Base-by-base conservation (phyloP, 1,139 yeast species). In the Starmera stellimalicola region DNA sequence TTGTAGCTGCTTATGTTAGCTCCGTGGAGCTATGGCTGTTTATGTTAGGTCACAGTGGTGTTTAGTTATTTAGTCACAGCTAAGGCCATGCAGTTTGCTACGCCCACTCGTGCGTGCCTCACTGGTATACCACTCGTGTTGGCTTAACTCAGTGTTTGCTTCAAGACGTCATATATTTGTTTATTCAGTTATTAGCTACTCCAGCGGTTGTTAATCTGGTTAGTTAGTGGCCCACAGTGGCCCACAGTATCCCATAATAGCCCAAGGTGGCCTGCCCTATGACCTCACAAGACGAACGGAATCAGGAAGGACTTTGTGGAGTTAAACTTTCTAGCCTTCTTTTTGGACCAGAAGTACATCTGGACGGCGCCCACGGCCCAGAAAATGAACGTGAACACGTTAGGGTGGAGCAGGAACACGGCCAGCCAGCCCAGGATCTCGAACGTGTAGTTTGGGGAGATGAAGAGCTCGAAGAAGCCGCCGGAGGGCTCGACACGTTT, bases 391-490 rank as follows among this genome's bases (percentile, higher is more conserved):
- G 88, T 70, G 22, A 88, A 68, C 75, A 91, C 68, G 57, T 87
- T 85, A 38, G 88, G 84, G 35, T 78, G 76, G 48, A 85, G 62
- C 12, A 84, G 40, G 11, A 88, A 72, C 47, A 78, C 73, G 20
- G 70, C 63, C 2, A 79, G 53, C 94, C 95, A 88, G 3, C 77
- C 65, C 49, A 80, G 60, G 30, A 74, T 63, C 62, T 91, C 98
- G 57, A 87, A 91, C 45, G 85, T 80, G 59, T 91, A 91, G 62
- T 91, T 91, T 45, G 98, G 98, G 53, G 64, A 58, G 18, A 60
- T 58, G 27, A 60, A 51, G 6, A 56, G 19, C 33, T 55, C 60
- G 35, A 62, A 62, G 24, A 74, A 62, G 5, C 77, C 68, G 18
- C 71, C 71, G 46, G 55, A 47, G 30, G 63, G 51, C 15, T 62